Evolutionary conservation across 2,329 filamentous ascomycete species (phyloP), one percentile per base, ranked within the genome.

Genomic region (Pyricularia sp.): DNA sequence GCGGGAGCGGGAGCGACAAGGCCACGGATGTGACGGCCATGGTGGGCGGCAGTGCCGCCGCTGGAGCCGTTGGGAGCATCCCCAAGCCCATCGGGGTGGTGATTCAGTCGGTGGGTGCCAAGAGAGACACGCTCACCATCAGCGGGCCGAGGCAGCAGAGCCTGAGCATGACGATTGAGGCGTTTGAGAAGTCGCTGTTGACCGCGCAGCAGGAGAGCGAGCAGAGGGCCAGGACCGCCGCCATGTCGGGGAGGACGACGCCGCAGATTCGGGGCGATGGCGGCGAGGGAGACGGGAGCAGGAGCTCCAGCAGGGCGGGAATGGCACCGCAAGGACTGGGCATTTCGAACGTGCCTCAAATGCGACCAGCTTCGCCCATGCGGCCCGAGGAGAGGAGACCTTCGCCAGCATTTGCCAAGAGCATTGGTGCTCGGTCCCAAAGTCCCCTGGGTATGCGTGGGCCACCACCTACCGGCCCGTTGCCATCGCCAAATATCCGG

Each of bases 41-140:
- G 25, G 14, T 50, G 42, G 20, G 42, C 42, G 42, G 42, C 42
- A 50, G 42, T 50, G 42, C 20, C 17, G 42, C 6, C 42, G 42
- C 42, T 7, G 23, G 50, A 20, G 50, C 5, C 23, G 9, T 25
- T 4, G 58, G 7, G 58, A 25, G n/a, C 58, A 61, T 61, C 23
- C 58, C 58, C n/a, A 61, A 61, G 10, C 58, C 58, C 4, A 25
- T 61, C 58, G 58, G 58, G 58, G 58, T 61, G 6, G 75, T 84
- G 4, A 82, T 86, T 58, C 81, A 80, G 42, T 81, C 81, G 63
- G 81, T 85, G 0, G 72, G 74, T n/a, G 83, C 84, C 3, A 83
- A 82, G 73, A 82, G 84, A 36, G 83, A 87, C 63, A 85, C 83
- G 1, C 72, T 84, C 17, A 82, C 82, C 0, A 80, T 84, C 25